Evolutionary conservation across 805 yeast species (phyloP).

Genomic region (Sungouiozyma intestinalis): DNA sequence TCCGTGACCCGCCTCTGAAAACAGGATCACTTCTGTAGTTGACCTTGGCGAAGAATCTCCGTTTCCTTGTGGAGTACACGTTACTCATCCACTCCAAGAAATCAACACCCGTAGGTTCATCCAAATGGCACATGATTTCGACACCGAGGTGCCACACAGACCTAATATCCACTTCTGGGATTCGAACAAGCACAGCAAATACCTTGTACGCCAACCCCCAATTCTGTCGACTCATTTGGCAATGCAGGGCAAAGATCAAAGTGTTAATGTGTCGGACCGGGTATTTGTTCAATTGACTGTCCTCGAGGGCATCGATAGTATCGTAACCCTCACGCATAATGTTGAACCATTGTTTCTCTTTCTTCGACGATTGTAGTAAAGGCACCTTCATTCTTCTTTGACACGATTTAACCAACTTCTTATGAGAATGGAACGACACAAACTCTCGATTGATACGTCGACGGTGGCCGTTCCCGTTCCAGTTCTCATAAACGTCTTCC

Average conservation of each 20-base stretch:
- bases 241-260: constrained; percentile 38
- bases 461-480: constrained; percentile 13
- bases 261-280: constrained; percentile 16
- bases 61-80: constrained; percentile 16
- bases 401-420: constrained; percentile 11
- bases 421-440: constrained; percentile 13
- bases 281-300: constrained; percentile 6
- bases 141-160: constrained; percentile 56
- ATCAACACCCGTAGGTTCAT: constrained; percentile 9
- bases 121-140: constrained; percentile 34
- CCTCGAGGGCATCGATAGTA: constrained; percentile 3
- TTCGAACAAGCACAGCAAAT: constrained; percentile 39
- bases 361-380: constrained; percentile 8
- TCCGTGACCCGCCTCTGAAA: constrained; percentile 22
- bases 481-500: constrained; percentile 22
- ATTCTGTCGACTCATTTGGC: constrained; percentile 36
- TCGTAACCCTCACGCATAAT: constrained; percentile 18
- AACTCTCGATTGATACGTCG: constrained; percentile 12
- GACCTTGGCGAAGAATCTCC: constrained; percentile 14
- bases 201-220: constrained; percentile 49
- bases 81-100: constrained; percentile 23
- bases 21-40: constrained; percentile 21
- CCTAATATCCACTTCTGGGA: constrained; percentile 42
- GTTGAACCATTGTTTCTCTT: constrained; percentile 5
- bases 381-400: constrained; percentile 9